Evolutionary conservation across 78 protist genomes (phyloP), one percentile per base, ranked within the genome.

Genomic region (Trichosphaerium sp.): DNA sequence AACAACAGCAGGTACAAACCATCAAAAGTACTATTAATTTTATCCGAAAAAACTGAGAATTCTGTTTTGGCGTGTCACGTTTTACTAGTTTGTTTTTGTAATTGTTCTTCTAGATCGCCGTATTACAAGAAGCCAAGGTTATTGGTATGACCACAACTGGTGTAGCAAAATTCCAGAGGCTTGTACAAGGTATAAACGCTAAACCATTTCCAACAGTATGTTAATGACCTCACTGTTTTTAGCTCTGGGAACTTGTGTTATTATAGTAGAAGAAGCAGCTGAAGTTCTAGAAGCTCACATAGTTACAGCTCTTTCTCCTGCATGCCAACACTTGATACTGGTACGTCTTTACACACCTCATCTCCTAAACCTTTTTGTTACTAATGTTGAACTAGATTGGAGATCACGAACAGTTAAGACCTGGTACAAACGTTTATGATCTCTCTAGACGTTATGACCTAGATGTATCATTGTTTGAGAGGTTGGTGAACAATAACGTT

Each of bases 211-310:
- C n/a, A n/a, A n/a, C n/a, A n/a, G n/a, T n/a, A n/a, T n/a, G n/a
- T n/a, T n/a, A n/a, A n/a, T n/a, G n/a, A n/a, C n/a, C n/a, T n/a
- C n/a, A n/a, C n/a, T n/a, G n/a, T n/a, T n/a, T n/a, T n/a, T n/a
- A n/a, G n/a, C 11, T 40, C 31, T 76, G 31, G 44, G 57, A 25
- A 55, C 84, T 29, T 3, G n/a, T 1, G 63, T 80, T 18, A 29
- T 79, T 6, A 10, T 83, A 21, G 52, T 76, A 14, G 88, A 83
- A 54, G 88, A 83, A 43, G 88, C 88, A 4, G 88, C 85, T 0
- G 88, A 83, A 58, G 65, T 77, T 8, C 63, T 82, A 26, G 88
- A 82, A 51, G 31, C 77, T 29, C 81, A 74, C 51, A 14, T 83
- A 8, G 18, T 83, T 31, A 69, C 79, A 7, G 25, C 80, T 18